phyloP scores from a whole-genome alignment of 768 basidiomycete genomes.

The Chalciporus pseudorubinellus region DNA sequence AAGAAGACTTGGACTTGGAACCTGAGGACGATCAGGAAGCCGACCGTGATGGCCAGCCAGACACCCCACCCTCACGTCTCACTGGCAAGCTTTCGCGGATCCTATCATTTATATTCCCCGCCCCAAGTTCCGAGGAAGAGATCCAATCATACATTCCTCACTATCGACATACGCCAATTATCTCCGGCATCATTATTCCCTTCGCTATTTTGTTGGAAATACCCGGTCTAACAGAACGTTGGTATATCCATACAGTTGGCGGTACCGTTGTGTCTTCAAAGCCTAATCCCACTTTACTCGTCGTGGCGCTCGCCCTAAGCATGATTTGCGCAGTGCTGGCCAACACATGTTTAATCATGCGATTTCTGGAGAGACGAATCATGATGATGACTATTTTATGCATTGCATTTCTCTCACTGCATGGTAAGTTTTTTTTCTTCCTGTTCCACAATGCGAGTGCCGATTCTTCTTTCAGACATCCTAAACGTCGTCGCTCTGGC shows the following conservation, averaged over 20 bases:
- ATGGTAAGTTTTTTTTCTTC: constrained; percentile 48
- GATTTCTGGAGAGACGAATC: constrained; percentile 72
- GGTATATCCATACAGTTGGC: constrained; percentile 60
- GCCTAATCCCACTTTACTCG: constrained; percentile 56
- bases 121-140: constrained; percentile 23
- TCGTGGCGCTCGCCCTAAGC: constrained; percentile 61
- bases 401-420: constrained; percentile 62
- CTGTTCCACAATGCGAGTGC: background rate
- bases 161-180: constrained; percentile 61
- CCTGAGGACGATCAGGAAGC: constrained; percentile 12
- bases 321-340: constrained; percentile 67
- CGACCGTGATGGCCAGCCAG: background rate
- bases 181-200: constrained; percentile 67
- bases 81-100: constrained; percentile 6
- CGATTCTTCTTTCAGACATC: constrained; percentile 44
- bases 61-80: constrained; percentile 1
- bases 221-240: constrained; percentile 72
- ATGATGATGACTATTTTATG: constrained; percentile 60
- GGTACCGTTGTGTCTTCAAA: constrained; percentile 42
- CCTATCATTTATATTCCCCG: constrained; percentile 13
- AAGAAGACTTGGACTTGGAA: constrained; percentile 3
- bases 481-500: constrained; percentile 63
- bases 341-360: constrained; percentile 60
- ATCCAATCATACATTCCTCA: constrained; percentile 45
- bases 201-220: constrained; percentile 83